Conservation (phyloP, 1,284 basidiomycete genomes). For the Stereum hirsutum region DNA sequence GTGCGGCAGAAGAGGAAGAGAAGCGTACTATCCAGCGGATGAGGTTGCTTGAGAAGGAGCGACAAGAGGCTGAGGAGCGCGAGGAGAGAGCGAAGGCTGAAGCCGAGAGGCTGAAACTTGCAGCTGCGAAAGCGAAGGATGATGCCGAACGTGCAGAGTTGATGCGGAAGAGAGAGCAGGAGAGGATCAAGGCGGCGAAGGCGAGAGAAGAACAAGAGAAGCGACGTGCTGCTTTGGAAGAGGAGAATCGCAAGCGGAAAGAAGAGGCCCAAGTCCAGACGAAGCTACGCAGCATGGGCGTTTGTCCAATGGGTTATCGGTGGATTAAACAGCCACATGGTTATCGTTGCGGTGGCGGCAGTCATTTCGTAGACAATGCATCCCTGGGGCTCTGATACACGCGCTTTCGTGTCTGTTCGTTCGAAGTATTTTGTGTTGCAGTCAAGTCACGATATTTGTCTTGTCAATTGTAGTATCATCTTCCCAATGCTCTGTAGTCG, state of each 20-base stretch:
- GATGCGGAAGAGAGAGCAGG: background rate
- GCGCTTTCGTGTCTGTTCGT: no score
- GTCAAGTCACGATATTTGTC: no score
- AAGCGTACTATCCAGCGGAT: constrained; percentile 10
- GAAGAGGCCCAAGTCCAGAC: constrained; percentile 28
- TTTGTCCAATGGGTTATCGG: constrained; percentile 39
- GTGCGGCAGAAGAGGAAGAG: constrained; percentile 16
- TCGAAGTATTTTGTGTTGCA: no score
- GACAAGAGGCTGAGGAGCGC: constrained; percentile 24
- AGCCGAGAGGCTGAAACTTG: background rate
- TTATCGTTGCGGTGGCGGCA: constrained; percentile 48
- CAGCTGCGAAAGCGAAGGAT: background rate
- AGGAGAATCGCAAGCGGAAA: constrained; percentile 22
- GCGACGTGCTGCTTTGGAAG: constrained; percentile 23
- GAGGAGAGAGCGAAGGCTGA: constrained; percentile 25
- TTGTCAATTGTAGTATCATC: no score
- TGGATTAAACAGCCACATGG: constrained; percentile 39
- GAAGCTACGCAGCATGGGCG: constrained; percentile 38
- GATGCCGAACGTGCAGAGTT: background rate
- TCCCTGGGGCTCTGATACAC: constrained; percentile 22
- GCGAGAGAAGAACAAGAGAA: constrained; percentile 9
- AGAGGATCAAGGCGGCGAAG: background rate
- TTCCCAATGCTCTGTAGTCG: no score
- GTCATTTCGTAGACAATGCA: constrained; percentile 32
- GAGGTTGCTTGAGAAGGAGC: constrained; percentile 23